phyloP scores from a whole-genome alignment of 805 yeast genomes.

The Candida vaughaniae region DNA sequence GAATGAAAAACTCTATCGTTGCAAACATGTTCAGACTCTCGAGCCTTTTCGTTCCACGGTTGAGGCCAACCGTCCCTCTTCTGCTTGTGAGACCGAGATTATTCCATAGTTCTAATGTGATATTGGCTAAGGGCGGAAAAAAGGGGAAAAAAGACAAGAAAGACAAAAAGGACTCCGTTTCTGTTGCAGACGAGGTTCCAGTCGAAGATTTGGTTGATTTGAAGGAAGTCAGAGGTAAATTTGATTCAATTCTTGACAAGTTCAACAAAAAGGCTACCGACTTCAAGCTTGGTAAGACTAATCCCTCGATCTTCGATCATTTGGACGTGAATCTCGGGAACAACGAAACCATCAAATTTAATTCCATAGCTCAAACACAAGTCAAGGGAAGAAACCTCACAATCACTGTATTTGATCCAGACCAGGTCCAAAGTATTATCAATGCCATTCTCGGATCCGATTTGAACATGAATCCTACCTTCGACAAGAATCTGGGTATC shows the following conservation, averaged over 20 bases:
- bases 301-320: slow-evolving; percentile 63
- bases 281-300: slow-evolving; percentile 66
- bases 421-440: slow-evolving; percentile 63
- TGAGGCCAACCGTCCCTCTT: too few relatives aligned
- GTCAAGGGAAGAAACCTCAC: slow-evolving; percentile 65
- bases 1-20: too few relatives aligned
- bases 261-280: slow-evolving; percentile 60
- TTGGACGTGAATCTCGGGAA: slow-evolving; percentile 51
- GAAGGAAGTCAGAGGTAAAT: slow-evolving; percentile 40
- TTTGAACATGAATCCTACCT: slow-evolving; percentile 77
- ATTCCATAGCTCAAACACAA: slow-evolving; percentile 68
- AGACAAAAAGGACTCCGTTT: not conserved
- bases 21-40: too few relatives aligned
- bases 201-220: slow-evolving; percentile 23
- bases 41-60: too few relatives aligned
- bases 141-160: slow-evolving; percentile 4
- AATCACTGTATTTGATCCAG: slow-evolving; percentile 88
- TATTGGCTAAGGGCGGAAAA: slow-evolving; percentile 2
- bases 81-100: too few relatives aligned
- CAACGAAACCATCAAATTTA: slow-evolving; percentile 45
- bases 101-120: slow-evolving; percentile 1
- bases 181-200: slow-evolving; percentile 3
- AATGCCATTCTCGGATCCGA: slow-evolving; percentile 68
- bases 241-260: slow-evolving; percentile 47
- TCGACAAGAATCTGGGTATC: slow-evolving; percentile 58